Conservation (phyloP, 495 filamentous ascomycete species). For the Podospora sp. region DNA sequence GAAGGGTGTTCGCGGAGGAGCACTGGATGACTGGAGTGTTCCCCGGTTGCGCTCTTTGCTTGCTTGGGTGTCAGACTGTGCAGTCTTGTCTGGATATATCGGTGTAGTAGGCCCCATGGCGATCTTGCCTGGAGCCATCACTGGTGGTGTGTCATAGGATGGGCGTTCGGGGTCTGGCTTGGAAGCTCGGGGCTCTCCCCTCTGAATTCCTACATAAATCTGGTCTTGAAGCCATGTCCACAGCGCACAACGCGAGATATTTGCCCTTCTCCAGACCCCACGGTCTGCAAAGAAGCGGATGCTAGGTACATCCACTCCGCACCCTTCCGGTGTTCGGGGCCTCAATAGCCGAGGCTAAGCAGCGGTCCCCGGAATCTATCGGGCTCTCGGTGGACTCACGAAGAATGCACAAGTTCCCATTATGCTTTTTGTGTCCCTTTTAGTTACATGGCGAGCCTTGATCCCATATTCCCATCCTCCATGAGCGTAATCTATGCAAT, state of each 20-base stretch:
- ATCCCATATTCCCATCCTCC: neutral
- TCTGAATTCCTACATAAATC: constrained; percentile 6
- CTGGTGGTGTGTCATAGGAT: constrained; percentile 3
- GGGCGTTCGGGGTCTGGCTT: constrained; percentile 4
- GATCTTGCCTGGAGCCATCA: neutral
- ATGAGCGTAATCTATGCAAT: neutral
- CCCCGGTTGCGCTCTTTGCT: neutral
- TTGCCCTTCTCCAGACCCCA: neutral
- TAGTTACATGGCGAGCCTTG: neutral
- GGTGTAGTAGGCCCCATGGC: neutral
- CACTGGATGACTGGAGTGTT: neutral
- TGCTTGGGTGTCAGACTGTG: neutral
- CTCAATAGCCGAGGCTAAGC: constrained; percentile 11
- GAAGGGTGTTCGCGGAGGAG: constrained; percentile 31
- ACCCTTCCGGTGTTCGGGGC: constrained; percentile 1
- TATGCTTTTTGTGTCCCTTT: neutral
- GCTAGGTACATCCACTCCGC: constrained; percentile 13
- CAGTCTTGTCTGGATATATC: neutral
- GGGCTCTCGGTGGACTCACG: neutral
- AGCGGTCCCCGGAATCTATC: neutral
- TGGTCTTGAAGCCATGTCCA: neutral
- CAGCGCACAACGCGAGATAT: neutral
- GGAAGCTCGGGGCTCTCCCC: neutral
- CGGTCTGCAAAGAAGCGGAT: neutral
- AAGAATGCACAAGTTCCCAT: too few relatives aligned